Conservation (phyloP, 352 stramenopile genomes). For the Blastocystis sp. region DNA sequence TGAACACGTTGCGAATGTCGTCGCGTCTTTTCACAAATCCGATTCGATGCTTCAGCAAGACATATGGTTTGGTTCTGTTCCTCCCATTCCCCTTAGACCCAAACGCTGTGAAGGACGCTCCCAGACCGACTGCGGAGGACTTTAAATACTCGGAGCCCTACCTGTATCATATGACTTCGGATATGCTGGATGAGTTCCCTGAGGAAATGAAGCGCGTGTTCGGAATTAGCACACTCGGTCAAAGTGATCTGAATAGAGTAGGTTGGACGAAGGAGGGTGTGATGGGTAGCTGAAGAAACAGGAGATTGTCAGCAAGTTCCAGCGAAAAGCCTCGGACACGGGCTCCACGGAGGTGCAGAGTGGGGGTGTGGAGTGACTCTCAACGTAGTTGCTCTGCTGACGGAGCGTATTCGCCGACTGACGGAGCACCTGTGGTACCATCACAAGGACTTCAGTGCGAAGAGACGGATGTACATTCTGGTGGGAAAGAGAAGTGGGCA, state of each 20-base stretch:
- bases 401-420: constrained; percentile 43
- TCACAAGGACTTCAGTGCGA: constrained; percentile 50
- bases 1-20: neutral
- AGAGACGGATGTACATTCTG: constrained; percentile 46
- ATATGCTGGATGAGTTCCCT: constrained; percentile 42
- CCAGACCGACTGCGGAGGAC: constrained; percentile 1
- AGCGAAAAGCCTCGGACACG: constrained; percentile 47
- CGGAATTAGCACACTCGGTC: constrained; percentile 45
- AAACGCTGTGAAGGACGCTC: constrained; percentile 52
- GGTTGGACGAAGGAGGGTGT: neutral
- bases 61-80: constrained; percentile 10
- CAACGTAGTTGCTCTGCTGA: constrained; percentile 55
- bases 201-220: constrained; percentile 46
- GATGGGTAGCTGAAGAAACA: constrained; percentile 43
- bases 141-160: constrained; percentile 52
- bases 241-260: constrained; percentile 45
- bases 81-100: neutral
- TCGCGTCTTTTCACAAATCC: neutral
- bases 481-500: constrained; percentile 47
- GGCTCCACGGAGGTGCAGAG: constrained; percentile 52
- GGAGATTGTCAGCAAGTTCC: constrained; percentile 54
- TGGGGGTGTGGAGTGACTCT: neutral
- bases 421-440: constrained; percentile 55
- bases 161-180: constrained; percentile 40
- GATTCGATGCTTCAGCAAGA: constrained; percentile 40